Evolutionary conservation across 306 rosid genomes (phyloP).

Genomic region (Acacia acuminata): DNA sequence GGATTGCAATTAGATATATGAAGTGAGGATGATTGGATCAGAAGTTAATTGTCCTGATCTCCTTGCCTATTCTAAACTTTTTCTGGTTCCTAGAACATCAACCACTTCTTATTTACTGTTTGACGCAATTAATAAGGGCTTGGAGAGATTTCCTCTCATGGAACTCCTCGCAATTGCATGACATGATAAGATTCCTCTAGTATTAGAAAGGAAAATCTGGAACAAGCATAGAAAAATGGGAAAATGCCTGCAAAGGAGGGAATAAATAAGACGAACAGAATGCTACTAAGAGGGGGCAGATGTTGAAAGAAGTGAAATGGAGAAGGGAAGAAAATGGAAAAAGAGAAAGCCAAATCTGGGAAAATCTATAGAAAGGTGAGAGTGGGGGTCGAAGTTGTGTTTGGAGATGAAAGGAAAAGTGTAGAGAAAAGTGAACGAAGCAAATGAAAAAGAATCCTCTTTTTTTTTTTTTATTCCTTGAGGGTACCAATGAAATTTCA

Average conservation of each 20-base stretch:
- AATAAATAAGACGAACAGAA: neutral
- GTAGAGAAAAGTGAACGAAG: constrained; percentile 30
- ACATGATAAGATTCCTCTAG: neutral
- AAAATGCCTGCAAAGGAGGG: neutral
- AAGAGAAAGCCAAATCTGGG: constrained; percentile 29
- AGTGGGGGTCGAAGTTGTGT: constrained; percentile 15
- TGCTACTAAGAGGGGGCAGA: neutral
- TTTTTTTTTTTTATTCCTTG: too few species aligned
- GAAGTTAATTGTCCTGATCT: neutral
- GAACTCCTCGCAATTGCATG: neutral
- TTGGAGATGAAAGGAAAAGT: constrained; percentile 27
- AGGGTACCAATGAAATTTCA: too few species aligned
- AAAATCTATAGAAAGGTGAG: constrained; percentile 26
- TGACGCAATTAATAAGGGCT: neutral
- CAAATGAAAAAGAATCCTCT: constrained; percentile 24
- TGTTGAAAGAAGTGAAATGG: constrained; percentile 26
- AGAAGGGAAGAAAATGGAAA: constrained; percentile 12
- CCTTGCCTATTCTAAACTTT: neutral
- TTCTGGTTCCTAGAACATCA: constrained; percentile 2
- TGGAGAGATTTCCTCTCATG: neutral
- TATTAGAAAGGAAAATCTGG: constrained; percentile 5
- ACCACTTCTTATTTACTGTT: neutral
- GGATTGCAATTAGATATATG: neutral
- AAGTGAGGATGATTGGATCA: neutral
- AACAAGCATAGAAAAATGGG: too few species aligned